Evolutionary conservation across 495 filamentous ascomycete genomes (phyloP), one percentile per base, ranked within the genome.

Genomic region (Penicillium roqueforti): DNA sequence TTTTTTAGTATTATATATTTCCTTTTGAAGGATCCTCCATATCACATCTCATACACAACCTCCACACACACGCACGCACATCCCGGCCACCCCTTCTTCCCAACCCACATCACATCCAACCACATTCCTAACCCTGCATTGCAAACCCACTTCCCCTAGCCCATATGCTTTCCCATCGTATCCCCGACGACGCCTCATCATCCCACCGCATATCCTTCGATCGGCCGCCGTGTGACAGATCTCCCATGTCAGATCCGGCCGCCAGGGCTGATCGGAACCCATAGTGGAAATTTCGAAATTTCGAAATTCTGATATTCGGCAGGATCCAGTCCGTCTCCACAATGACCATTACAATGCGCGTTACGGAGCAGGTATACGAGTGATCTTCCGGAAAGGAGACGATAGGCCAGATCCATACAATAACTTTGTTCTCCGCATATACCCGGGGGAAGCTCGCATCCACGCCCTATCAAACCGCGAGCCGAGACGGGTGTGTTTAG

Each of bases 71-170:
- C 14, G 14, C 26, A 49, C 29, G n/a, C n/a, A n/a, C n/a, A n/a
- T n/a, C n/a, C 25, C 20, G 14, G 53, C 40, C 46, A 42, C 47
- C 49, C 47, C 34, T 39, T 49, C 23, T 16, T 49, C 14, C 23
- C 16, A 4, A 9, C n/a, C 14, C 2, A 26, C 20, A 25, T 14
- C 19, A 8, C 22, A 20, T 38, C 22, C 18, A 26, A 25, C 4
- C 5, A 14, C 14, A 3, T 13, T 31, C n/a, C 18, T 6, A 36
- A n/a, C 22, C 39, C 36, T 44, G 29, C 39, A 44, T 39, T 32
- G 49, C 6, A 14, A 23, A 49, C n/a, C n/a, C n/a, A n/a, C n/a
- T n/a, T n/a, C n/a, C n/a, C n/a, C n/a, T n/a, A n/a, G n/a, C n/a
- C n/a, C n/a, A n/a, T n/a, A n/a, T n/a, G 32, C n/a, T 16, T 5